Conservation (phyloP, 192 early-diverging fungal genomes). For the Backusella parvicylindrica region DNA sequence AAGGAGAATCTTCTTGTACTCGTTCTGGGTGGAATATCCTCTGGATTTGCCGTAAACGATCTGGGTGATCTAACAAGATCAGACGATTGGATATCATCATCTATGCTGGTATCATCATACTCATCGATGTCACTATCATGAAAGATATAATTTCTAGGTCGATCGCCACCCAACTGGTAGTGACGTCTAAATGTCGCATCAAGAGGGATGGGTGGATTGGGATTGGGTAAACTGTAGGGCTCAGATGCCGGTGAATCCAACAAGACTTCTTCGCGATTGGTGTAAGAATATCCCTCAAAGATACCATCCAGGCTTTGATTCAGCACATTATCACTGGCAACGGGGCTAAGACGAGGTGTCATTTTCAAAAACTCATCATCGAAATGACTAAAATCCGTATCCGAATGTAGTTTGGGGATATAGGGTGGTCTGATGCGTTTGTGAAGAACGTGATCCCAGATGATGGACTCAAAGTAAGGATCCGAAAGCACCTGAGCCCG, state of each 20-base stretch:
- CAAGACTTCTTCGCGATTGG: not conserved
- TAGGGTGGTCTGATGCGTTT: slow-evolving; percentile 62
- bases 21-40: not conserved
- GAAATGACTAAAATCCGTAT: slow-evolving; percentile 52
- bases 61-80: not conserved
- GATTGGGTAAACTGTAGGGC: not conserved
- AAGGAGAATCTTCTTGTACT: not conserved
- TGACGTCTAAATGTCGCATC: not conserved
- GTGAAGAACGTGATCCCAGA: slow-evolving; percentile 67
- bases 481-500: slow-evolving; percentile 62
- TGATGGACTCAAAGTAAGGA: slow-evolving; percentile 68
- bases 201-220: not conserved
- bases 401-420: slow-evolving; percentile 52
- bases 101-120: not conserved
- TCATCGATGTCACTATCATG: not conserved
- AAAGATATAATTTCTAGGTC: not conserved
- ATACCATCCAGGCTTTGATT: slow-evolving; percentile 12
- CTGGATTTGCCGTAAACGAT: not conserved
- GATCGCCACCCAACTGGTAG: not conserved
- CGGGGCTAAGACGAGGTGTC: slow-evolving; percentile 40
- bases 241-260: not conserved
- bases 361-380: slow-evolving; percentile 48
- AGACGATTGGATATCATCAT: not conserved
- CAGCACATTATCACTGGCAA: not conserved
- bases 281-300: slow-evolving; percentile 27